Evolutionary conservation across 306 rosid genomes (phyloP), one percentile per base, ranked within the genome.

Genomic region (Glycine tomentella): DNA sequence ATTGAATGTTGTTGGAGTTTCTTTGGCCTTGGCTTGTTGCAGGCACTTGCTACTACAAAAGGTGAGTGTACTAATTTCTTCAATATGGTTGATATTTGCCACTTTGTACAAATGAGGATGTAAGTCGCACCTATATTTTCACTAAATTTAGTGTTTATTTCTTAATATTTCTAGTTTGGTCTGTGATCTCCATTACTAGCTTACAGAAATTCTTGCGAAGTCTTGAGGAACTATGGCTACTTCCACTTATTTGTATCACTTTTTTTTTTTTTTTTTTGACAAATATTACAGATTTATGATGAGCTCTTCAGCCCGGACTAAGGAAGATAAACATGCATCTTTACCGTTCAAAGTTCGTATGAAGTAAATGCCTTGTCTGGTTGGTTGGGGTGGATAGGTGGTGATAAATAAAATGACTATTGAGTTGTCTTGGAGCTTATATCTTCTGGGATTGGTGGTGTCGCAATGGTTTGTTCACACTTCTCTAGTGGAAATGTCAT

Each of bases 21-120:
- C 78, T 84, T 84, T 89, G 90, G 90, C 92, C 83, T 87, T 88
- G 92, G 90, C 88, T 85, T 87, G 87, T 88, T 90, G 97, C 93
- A 68, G 97, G 92, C 88, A 79, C 79, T 87, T 85, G 90, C 92
- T 77, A 88, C 87, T 89, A 84, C 87, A 40, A 84, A 85, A 86
- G 90, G 97, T 92, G 13, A 85, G 88, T 74, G 88, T 74, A 9
- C n/a, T 65, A 13, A 53, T 33, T 33, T 75, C 10, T 61, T 73
- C 9, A 17, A 25, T 20, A n/a, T 12, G 7, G 1, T n/a, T 72
- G 45, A 58, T 38, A 56, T 81, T 17, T 53, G 0, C 59, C 16
- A n/a, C 53, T 38, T 6, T 6, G 25, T 13, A 33, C 44, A 14
- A 40, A 55, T 2, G 3, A 48, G 49, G 45, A 13, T 17, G 31